These are phyloP conservation scores for Phialocephala subalpina DNA, from an alignment of 2,329 filamentous ascomycete species.

Conservation along the genomic window DNA sequence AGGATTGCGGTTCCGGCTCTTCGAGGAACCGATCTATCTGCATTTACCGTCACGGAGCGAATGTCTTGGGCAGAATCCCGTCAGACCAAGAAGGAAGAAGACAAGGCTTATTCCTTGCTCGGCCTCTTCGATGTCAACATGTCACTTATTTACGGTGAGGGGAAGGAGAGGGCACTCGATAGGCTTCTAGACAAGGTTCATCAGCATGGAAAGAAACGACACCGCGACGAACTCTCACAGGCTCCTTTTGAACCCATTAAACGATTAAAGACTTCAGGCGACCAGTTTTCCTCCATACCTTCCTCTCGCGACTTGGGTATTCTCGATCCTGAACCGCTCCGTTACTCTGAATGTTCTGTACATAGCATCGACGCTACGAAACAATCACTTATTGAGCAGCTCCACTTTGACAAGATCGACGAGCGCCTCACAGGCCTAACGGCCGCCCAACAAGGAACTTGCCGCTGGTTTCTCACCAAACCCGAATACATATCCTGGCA, in stretches of 20 bases:
- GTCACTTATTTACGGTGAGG: slow-evolving; percentile 48
- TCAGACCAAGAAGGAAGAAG: slow-evolving; percentile 2
- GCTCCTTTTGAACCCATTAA: too few relatives aligned
- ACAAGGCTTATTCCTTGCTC: slow-evolving; percentile 33
- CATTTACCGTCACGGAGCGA: slow-evolving; percentile 4
- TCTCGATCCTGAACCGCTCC: too few relatives aligned
- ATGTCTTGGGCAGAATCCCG: neutral
- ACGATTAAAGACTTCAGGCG: too few relatives aligned
- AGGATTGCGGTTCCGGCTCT: slow-evolving; percentile 6
- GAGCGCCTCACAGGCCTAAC: slow-evolving; percentile 47
- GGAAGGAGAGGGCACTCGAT: slow-evolving; percentile 39
- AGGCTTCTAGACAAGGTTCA: too few relatives aligned
- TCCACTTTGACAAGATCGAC: slow-evolving; percentile 50
- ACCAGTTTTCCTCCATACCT: too few relatives aligned
- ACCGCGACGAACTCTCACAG: too few relatives aligned
- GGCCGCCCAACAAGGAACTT: slow-evolving; percentile 47
- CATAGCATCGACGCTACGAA: too few relatives aligned
- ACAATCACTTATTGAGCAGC: too few relatives aligned
- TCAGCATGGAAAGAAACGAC: too few relatives aligned
- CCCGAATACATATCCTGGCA: slow-evolving; percentile 45
- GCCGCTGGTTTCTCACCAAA: slow-evolving; percentile 49
- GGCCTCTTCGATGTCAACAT: slow-evolving; percentile 49
- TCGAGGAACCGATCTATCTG: slow-evolving; percentile 2
- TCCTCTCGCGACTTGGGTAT: too few relatives aligned
- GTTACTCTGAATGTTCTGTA: too few relatives aligned